These are phyloP conservation scores for Linderniella brevidens DNA, from an alignment of 257 asterid species.

Conservation along the genomic window DNA sequence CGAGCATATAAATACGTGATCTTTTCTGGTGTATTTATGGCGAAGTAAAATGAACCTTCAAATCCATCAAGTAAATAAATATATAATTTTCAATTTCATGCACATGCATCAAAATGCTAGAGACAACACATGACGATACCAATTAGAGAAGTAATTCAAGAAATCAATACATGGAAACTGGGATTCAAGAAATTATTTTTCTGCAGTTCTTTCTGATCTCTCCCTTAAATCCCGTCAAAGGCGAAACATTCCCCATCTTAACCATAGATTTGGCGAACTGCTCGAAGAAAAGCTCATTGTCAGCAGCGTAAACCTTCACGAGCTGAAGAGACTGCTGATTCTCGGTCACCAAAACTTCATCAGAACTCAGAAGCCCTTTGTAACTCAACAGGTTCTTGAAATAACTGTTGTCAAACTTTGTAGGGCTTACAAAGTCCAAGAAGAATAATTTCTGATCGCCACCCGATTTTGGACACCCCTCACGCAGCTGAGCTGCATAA, in stretches of 20 bases:
- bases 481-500: constrained; percentile 47
- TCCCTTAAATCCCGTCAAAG: constrained; percentile 62
- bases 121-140: too few relatives aligned
- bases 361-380: constrained; percentile 68
- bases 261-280: constrained; percentile 74
- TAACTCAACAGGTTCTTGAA: constrained; percentile 51
- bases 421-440: constrained; percentile 49
- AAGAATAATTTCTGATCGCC: constrained; percentile 66
- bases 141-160: too few relatives aligned
- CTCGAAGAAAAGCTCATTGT: constrained; percentile 43
- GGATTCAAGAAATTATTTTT: constrained; percentile 32
- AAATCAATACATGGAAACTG: too few relatives aligned
- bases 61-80: too few relatives aligned
- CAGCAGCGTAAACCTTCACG: constrained; percentile 55
- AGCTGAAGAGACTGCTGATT: constrained; percentile 36
- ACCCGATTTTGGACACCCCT: constrained; percentile 57
- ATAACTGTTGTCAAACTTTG: constrained; percentile 60
- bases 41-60: too few relatives aligned
- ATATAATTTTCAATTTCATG: too few relatives aligned
- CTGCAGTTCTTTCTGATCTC: constrained; percentile 69
- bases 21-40: too few relatives aligned
- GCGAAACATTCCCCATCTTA: constrained; percentile 77
- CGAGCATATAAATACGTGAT: too few relatives aligned
- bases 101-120: too few relatives aligned
- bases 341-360: constrained; percentile 55